Conservation (phyloP, 805 yeast genomes). For the Limtongia smithiae region DNA sequence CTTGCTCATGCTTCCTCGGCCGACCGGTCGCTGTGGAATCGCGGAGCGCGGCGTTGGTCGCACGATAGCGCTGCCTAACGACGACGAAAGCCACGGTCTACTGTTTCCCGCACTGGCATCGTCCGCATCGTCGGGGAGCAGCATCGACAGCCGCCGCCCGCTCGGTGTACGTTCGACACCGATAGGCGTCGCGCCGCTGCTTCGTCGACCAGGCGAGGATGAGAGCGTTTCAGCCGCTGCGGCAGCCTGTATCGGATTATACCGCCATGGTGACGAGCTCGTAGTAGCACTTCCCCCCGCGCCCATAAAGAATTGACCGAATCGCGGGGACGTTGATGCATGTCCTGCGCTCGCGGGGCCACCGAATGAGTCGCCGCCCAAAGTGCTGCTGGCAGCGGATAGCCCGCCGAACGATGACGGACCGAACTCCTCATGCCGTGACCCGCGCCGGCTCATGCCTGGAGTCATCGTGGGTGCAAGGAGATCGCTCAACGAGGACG, state of each 20-base stretch:
- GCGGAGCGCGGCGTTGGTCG: neutral
- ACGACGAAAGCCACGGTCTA: too few relatives aligned
- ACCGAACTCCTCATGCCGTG: constrained; percentile 40
- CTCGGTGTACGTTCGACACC: constrained; percentile 9
- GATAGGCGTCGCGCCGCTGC: neutral
- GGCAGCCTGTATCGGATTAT: neutral
- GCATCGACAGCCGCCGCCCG: constrained; percentile 2
- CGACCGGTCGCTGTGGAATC: too few relatives aligned
- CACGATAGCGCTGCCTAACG: neutral
- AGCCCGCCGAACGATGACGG: constrained; percentile 1
- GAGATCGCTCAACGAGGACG: constrained; percentile 73
- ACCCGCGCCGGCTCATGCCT: constrained; percentile 68
- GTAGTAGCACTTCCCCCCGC: too few relatives aligned
- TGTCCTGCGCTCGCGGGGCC: constrained; percentile 15
- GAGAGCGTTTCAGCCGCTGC: neutral
- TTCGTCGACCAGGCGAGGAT: neutral
- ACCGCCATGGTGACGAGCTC: constrained; percentile 22
- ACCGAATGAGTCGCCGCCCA: constrained; percentile 22
- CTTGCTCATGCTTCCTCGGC: too few relatives aligned
- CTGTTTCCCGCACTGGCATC: too few relatives aligned
- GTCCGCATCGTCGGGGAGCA: too few relatives aligned
- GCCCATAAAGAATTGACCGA: constrained; percentile 21
- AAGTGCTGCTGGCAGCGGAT: constrained; percentile 5
- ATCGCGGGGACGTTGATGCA: constrained; percentile 22
- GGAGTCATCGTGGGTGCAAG: constrained; percentile 78